phyloP scores from a whole-genome alignment of 2,329 filamentous ascomycete genomes.

The Gaeumannomyces tritici region DNA sequence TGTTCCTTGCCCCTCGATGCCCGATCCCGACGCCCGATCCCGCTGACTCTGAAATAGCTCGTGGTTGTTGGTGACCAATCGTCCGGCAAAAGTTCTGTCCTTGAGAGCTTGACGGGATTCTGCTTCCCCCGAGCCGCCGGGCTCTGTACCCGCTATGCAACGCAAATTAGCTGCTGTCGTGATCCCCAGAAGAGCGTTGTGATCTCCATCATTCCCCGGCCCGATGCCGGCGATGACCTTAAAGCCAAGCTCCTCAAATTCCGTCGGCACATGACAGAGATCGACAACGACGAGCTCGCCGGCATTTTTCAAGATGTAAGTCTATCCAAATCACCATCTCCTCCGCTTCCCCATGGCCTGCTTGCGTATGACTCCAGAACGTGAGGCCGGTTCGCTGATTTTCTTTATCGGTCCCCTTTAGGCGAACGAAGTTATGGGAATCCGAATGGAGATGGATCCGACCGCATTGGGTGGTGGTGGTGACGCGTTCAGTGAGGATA shows the following conservation, averaged over 20 bases:
- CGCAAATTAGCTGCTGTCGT: slow-evolving; percentile 17
- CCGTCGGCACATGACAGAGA: slow-evolving; percentile 12
- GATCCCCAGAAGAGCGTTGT: slow-evolving; percentile 14
- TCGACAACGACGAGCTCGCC: slow-evolving; percentile 20
- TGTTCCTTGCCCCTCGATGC: no score
- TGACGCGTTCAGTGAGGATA: slow-evolving; percentile 33
- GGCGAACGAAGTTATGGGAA: slow-evolving; percentile 35
- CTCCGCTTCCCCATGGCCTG: neutral
- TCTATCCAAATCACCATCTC: neutral
- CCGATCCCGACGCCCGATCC: no score
- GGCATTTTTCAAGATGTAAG: slow-evolving; percentile 29
- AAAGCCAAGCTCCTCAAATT: slow-evolving; percentile 14
- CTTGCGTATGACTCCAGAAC: neutral
- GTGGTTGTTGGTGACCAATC: slow-evolving; percentile 67
- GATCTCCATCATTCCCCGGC: slow-evolving; percentile 17
- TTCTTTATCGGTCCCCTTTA: slow-evolving; percentile 7
- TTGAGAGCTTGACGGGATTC: slow-evolving; percentile 42
- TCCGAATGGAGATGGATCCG: slow-evolving; percentile 17
- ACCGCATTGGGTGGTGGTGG: neutral
- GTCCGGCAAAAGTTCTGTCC: slow-evolving; percentile 64
- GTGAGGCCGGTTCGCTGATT: no score
- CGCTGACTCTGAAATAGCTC: slow-evolving; percentile 33
- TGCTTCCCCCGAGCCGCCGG: slow-evolving; percentile 14
- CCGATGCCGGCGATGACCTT: slow-evolving; percentile 8
- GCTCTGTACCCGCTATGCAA: slow-evolving; percentile 17